A percentile compares a stretch with the other conserved stretches of the same genome.
These are phyloP conservation scores for Alternaria dauci DNA, from an alignment of 2,329 filamentous ascomycete genomes.

Conservation along the genomic window DNA sequence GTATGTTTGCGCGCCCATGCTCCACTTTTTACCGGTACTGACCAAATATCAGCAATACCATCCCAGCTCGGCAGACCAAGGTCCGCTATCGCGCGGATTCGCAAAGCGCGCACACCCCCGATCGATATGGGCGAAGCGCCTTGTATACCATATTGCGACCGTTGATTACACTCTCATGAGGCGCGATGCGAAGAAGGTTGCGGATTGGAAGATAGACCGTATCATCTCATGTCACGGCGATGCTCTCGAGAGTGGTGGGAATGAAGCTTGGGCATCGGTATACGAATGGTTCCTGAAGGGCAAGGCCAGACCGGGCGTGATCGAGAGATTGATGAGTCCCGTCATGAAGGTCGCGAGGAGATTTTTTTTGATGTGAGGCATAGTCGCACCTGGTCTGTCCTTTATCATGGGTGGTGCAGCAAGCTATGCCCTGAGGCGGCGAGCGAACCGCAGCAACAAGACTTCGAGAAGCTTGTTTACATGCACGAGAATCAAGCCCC, in stretches of 20 bases:
- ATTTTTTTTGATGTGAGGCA: constrained; percentile 18
- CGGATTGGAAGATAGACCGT: constrained; percentile 22
- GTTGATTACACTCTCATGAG: constrained; percentile 23
- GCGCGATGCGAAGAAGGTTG: constrained; percentile 23
- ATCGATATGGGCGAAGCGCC: constrained; percentile 23
- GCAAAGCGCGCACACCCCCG: constrained; percentile 23
- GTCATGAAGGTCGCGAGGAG: constrained; percentile 19
- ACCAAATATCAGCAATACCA: constrained; percentile 19
- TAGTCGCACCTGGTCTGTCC: background rate
- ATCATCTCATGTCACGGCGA: constrained; percentile 28
- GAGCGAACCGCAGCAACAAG: too few relatives aligned
- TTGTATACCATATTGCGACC: constrained; percentile 23
- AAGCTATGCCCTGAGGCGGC: too few relatives aligned
- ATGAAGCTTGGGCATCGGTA: constrained; percentile 14
- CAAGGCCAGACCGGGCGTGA: background rate
- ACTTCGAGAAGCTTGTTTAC: too few relatives aligned
- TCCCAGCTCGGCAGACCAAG: constrained; percentile 19
- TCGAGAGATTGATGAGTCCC: constrained; percentile 1
- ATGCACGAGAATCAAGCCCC: too few relatives aligned
- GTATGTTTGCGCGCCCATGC: background rate
- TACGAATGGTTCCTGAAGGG: constrained; percentile 25
- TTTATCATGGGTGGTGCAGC: too few relatives aligned
- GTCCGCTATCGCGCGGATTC: constrained; percentile 16
- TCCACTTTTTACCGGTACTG: background rate
- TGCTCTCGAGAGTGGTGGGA: constrained; percentile 13